Conservation (phyloP, 345 rosid genomes). For the Hibiscus trionum region DNA sequence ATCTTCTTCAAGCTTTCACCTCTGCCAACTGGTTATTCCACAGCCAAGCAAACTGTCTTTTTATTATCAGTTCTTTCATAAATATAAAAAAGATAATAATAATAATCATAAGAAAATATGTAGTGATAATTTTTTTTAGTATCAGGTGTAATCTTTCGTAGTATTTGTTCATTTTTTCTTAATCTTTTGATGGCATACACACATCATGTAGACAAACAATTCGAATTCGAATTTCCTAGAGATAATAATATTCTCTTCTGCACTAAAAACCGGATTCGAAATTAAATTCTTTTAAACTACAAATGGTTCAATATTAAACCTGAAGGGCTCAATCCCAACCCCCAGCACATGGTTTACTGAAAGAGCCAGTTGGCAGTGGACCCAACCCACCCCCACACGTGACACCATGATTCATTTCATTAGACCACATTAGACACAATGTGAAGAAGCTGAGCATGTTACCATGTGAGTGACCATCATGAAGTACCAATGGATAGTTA, state of each 20-base stretch:
- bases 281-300: too few relatives aligned
- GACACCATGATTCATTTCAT: slow-evolving; percentile 38
- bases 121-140: too few relatives aligned
- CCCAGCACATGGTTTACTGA: slow-evolving; percentile 16
- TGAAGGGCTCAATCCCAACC: background rate
- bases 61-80: slow-evolving; percentile 35
- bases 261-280: too few relatives aligned
- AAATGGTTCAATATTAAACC: too few relatives aligned
- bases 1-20: slow-evolving; percentile 28
- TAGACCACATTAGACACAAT: background rate
- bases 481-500: slow-evolving; percentile 16
- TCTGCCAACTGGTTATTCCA: slow-evolving; percentile 36
- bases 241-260: too few relatives aligned
- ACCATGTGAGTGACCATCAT: slow-evolving; percentile 17
- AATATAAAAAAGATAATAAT: too few relatives aligned
- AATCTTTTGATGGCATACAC: too few relatives aligned
- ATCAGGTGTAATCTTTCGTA: too few relatives aligned
- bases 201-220: too few relatives aligned
- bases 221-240: too few relatives aligned
- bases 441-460: background rate
- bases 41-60: slow-evolving; percentile 64
- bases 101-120: too few relatives aligned
- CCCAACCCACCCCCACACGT: slow-evolving; percentile 28
- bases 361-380: slow-evolving; percentile 24
- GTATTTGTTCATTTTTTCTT: too few relatives aligned